Percentiles rank a stretch among this genome's conserved stretches.
Conservation (phyloP, 345 rosid genomes). For the Trapa incisa region DNA sequence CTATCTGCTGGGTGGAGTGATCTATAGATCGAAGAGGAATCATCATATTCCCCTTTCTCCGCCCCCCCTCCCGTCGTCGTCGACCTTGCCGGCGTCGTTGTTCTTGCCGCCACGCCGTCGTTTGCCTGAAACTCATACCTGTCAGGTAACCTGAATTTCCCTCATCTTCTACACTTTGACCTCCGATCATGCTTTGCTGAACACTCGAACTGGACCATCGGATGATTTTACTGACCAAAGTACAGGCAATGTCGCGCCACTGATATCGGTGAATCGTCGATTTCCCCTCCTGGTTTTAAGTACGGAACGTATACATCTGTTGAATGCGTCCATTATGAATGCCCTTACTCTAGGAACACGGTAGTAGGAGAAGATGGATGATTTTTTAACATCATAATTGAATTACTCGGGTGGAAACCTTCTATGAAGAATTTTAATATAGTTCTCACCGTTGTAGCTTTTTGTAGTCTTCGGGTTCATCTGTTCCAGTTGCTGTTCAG, state of each 20-base stretch:
- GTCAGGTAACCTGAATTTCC: neutral
- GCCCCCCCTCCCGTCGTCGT: neutral
- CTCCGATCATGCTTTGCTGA: neutral
- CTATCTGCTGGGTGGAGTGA: neutral
- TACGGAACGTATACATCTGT: neutral
- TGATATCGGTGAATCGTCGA: neutral
- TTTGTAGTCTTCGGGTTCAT: neutral
- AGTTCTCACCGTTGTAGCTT: neutral
- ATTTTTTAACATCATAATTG: neutral
- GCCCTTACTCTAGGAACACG: neutral
- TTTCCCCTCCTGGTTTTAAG: neutral
- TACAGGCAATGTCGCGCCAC: neutral
- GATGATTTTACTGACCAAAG: neutral
- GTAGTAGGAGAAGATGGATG: neutral
- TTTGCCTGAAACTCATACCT: too few species aligned
- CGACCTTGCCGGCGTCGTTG: neutral
- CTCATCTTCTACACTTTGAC: neutral
- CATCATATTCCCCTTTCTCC: neutral
- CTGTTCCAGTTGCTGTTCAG: neutral
- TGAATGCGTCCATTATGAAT: neutral
- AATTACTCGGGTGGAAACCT: neutral
- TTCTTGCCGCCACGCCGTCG: neutral
- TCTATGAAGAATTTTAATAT: neutral
- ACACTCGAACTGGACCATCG: neutral
- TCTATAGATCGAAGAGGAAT: neutral